Evolutionary conservation across 352 stramenopile species (phyloP).

Genomic region (Phytophthora melonis): DNA sequence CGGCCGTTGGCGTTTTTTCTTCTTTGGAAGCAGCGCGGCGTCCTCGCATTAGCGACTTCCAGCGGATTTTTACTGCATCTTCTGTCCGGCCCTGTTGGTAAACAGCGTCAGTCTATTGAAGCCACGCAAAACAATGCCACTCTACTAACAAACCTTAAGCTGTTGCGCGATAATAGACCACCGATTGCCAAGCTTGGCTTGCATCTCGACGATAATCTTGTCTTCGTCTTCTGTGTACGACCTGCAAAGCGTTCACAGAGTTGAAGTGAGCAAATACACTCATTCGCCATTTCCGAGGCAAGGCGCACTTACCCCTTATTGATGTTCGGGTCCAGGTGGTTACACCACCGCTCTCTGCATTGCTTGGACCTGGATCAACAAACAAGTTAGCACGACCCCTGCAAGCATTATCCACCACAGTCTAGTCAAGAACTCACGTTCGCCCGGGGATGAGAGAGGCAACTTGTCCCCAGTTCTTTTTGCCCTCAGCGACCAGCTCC

Average conservation of each 20-base stretch:
- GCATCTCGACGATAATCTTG: conserved; percentile 93
- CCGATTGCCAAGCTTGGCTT: conserved; percentile 91
- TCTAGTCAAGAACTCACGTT: conserved; percentile 65
- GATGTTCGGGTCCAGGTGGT: conserved; percentile 93
- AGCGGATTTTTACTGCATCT: conserved; percentile 94
- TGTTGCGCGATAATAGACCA: conserved; percentile 95
- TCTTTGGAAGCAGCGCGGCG: conserved; percentile 76
- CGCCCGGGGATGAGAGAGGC: conserved; percentile 80
- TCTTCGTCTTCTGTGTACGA: conserved; percentile 93
- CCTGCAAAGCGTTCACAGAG: conserved; percentile 34
- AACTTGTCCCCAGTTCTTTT: conserved; percentile 93
- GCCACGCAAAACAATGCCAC: background rate
- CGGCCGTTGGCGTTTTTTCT: conserved; percentile 47
- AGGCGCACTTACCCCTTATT: conserved; percentile 85
- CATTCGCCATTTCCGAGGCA: background rate
- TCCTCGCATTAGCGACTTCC: conserved; percentile 92
- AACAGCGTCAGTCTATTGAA: background rate
- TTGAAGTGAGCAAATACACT: background rate
- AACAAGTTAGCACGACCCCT: conserved; percentile 23
- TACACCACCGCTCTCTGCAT: conserved; percentile 93
- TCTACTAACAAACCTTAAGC: conserved; percentile 64
- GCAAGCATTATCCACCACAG: background rate
- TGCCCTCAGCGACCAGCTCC: conserved; percentile 86
- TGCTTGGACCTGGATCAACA: conserved; percentile 85
- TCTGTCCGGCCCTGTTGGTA: conserved; percentile 85